phyloP scores from a whole-genome alignment of 345 rosid genomes.

The Odontarrhena argentea region DNA sequence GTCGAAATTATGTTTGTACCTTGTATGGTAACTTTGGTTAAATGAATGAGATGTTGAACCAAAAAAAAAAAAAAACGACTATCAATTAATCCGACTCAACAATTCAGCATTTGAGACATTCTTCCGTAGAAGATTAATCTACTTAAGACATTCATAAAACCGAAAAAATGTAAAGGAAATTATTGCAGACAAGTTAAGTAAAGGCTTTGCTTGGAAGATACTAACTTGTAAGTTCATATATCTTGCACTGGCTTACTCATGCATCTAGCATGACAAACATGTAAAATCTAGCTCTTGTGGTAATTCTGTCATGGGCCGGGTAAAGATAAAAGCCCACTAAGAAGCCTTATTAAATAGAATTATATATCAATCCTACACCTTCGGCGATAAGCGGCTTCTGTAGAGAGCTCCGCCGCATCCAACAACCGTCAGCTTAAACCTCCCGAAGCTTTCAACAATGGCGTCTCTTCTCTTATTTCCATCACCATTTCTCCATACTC shows the following conservation, averaged over 20 bases:
- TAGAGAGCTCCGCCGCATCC: slow-evolving; percentile 39
- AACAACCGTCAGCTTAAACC: slow-evolving; percentile 16
- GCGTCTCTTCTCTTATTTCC: slow-evolving; percentile 42
- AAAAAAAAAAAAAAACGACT: too few relatives aligned
- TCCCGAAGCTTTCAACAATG: slow-evolving; percentile 39
- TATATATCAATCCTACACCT: slow-evolving; percentile 1
- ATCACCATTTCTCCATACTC: slow-evolving; percentile 38
- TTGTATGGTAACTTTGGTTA: too few relatives aligned
- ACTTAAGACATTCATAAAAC: neutral
- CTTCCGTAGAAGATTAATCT: neutral
- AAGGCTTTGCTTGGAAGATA: slow-evolving; percentile 19
- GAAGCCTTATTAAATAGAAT: neutral
- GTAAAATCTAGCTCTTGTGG: neutral
- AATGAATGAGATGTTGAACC: too few relatives aligned
- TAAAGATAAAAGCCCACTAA: slow-evolving; percentile 14
- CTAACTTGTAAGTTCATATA: slow-evolving; percentile 16
- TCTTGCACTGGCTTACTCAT: slow-evolving; percentile 27
- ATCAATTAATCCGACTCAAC: too few relatives aligned
- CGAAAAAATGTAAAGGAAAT: neutral
- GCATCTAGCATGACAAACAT: slow-evolving; percentile 25
- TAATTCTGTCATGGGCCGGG: slow-evolving; percentile 9
- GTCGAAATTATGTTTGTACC: too few relatives aligned
- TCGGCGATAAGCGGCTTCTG: slow-evolving; percentile 31
- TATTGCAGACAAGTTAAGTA: neutral
- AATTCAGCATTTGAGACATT: neutral